Evolutionary conservation across 331 rosid genomes (phyloP).

Genomic region (Spiraea crenata): DNA sequence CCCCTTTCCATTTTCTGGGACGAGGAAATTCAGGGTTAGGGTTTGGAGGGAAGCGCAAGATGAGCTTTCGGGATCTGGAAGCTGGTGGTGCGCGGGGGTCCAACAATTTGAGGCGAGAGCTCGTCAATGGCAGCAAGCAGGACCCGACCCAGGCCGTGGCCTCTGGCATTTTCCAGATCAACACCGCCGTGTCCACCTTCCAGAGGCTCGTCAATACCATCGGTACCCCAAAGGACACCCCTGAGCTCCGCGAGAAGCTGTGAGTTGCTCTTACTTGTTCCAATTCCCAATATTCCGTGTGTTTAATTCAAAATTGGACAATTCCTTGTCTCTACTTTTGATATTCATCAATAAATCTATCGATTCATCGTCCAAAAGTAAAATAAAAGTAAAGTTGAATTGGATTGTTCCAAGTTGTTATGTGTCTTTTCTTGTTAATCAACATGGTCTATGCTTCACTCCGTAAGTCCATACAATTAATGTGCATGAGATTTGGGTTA

Average conservation of each 20-base stretch:
- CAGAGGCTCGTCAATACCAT: slow-evolving; percentile 95
- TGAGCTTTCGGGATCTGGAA: slow-evolving; percentile 95
- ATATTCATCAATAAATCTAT: too few relatives aligned
- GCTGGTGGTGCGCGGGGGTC: slow-evolving; percentile 52
- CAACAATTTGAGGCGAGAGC: slow-evolving; percentile 57
- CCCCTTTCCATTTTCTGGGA: slow-evolving; percentile 17
- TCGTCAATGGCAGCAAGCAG: slow-evolving; percentile 66
- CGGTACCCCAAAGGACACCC: slow-evolving; percentile 95
- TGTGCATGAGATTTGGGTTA: not conserved
- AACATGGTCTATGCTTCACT: not conserved
- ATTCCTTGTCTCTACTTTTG: too few relatives aligned
- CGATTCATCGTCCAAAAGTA: too few relatives aligned
- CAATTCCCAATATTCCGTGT: not conserved
- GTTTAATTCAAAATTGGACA: not conserved
- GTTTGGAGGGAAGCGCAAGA: slow-evolving; percentile 28
- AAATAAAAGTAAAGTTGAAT: too few relatives aligned
- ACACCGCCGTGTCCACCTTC: slow-evolving; percentile 88
- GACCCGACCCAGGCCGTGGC: slow-evolving; percentile 96
- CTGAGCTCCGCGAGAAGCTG: slow-evolving; percentile 94
- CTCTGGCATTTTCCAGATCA: slow-evolving; percentile 94
- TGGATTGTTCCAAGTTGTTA: not conserved
- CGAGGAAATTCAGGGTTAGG: slow-evolving; percentile 23
- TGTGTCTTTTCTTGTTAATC: not conserved
- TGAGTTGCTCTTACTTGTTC: slow-evolving; percentile 24
- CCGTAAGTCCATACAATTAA: too few relatives aligned